Percentiles rank a stretch among this genome's conserved stretches.
Conservation (phyloP, 768 basidiomycete genomes). For the Pleurotus tuoliensis region DNA sequence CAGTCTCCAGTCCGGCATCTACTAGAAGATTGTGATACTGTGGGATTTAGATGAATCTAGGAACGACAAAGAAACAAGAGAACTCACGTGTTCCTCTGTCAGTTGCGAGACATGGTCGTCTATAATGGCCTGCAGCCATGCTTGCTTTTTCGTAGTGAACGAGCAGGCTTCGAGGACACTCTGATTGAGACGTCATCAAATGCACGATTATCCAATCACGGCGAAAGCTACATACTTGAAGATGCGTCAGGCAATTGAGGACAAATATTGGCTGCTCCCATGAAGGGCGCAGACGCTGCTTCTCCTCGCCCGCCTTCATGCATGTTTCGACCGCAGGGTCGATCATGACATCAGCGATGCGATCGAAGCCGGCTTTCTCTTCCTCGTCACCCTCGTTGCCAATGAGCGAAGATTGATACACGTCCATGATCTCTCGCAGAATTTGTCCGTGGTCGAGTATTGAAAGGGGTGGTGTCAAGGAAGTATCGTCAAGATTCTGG, state of each 20-base stretch:
- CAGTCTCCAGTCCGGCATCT: conserved; percentile 51
- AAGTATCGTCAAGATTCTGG: conserved; percentile 66
- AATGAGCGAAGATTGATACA: conserved; percentile 83
- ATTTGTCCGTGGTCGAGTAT: conserved; percentile 83
- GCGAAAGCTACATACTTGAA: conserved; percentile 52
- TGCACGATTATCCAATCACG: too few relatives aligned
- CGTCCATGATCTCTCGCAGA: conserved; percentile 83
- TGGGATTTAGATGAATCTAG: conserved; percentile 3
- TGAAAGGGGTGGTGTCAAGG: conserved; percentile 67
- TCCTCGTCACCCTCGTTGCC: conserved; percentile 48
- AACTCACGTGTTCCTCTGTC: conserved; percentile 80
- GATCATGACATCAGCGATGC: conserved; percentile 78
- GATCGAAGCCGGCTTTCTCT: conserved; percentile 48
- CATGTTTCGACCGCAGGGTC: conserved; percentile 84
- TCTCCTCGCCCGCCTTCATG: conserved; percentile 60
- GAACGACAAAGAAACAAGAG: not conserved
- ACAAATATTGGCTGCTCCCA: conserved; percentile 88
- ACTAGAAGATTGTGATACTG: conserved; percentile 48
- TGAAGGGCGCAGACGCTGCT: conserved; percentile 43
- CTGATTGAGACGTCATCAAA: conserved; percentile 28
- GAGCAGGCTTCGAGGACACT: conserved; percentile 61
- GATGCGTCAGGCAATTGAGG: conserved; percentile 80
- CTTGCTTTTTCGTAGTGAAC: conserved; percentile 63
- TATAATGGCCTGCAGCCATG: conserved; percentile 53
- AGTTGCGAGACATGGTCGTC: conserved; percentile 59